Conservation (phyloP, 192 early-diverging fungal species). For the Entomortierella parvispora region DNA sequence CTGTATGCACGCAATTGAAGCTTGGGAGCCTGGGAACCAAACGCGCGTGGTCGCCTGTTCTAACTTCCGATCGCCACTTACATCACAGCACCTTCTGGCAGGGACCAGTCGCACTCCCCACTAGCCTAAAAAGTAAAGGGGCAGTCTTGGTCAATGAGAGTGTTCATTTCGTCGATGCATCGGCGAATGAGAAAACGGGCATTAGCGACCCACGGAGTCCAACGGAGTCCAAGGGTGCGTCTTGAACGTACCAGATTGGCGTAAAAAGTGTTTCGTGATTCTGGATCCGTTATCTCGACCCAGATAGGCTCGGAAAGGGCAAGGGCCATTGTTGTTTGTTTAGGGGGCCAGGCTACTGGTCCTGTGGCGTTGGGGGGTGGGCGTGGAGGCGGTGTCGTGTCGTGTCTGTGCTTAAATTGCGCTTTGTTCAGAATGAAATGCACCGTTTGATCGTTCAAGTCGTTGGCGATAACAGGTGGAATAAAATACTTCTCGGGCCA, state of each 20-base stretch:
- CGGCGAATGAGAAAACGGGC: no score
- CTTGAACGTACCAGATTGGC: constrained; percentile 71
- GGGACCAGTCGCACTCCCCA: constrained; percentile 83
- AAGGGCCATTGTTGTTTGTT: constrained; percentile 16
- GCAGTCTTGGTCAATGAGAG: not conserved
- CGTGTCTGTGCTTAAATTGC: no score
- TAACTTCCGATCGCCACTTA: constrained; percentile 49
- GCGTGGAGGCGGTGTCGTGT: not conserved
- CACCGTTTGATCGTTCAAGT: no score
- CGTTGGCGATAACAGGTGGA: not conserved
- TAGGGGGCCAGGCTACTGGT: not conserved
- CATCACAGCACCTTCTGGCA: constrained; percentile 71
- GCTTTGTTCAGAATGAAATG: no score
- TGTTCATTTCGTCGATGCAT: not conserved
- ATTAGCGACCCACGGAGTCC: no score
- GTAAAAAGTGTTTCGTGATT: constrained; percentile 71
- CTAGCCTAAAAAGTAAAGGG: constrained; percentile 62
- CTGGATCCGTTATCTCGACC: constrained; percentile 77
- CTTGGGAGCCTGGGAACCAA: no score
- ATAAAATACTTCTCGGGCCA: not conserved
- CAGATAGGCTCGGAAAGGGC: constrained; percentile 53
- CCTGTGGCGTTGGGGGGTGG: not conserved
- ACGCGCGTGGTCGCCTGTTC: no score
- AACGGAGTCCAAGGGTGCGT: not conserved
- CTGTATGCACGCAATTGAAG: no score